Conservation (phyloP, 2,329 filamentous ascomycete genomes). For the Colletotrichum endophyticum region DNA sequence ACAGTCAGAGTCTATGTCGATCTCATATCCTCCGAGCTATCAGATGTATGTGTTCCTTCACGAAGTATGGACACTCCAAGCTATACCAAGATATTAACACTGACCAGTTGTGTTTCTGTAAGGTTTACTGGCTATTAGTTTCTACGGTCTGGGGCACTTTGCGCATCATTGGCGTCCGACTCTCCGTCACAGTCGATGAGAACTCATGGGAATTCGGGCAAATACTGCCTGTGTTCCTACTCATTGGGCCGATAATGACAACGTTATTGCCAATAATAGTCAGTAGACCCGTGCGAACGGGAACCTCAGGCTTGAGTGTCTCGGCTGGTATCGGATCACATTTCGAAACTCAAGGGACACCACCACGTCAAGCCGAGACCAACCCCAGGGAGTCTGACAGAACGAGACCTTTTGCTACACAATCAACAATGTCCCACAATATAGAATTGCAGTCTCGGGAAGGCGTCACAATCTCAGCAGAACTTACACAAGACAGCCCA, state of each 20-base stretch:
- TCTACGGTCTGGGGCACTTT: background rate
- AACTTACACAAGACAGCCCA: background rate
- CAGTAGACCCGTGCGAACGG: background rate
- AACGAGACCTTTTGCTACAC: rapidly evolving
- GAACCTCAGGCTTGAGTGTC: background rate
- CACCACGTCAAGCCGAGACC: rapidly evolving
- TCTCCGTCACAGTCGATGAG: background rate
- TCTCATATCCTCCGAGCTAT: background rate
- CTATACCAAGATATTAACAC: rapidly evolving
- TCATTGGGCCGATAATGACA: background rate
- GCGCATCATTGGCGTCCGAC: background rate
- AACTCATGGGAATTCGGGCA: background rate
- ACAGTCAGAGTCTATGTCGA: background rate
- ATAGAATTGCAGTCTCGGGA: rapidly evolving
- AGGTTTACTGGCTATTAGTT: background rate
- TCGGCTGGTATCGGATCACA: background rate
- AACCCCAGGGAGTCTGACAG: background rate
- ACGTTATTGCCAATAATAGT: background rate
- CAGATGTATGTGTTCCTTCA: background rate
- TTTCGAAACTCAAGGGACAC: rapidly evolving
- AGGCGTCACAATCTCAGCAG: rapidly evolving
- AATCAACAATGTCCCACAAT: rapidly evolving
- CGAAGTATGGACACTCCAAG: rapidly evolving
- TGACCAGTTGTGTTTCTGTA: background rate
- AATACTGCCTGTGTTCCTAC: background rate